A percentile compares a stretch with the other conserved stretches of the same genome.
phyloP scores from a whole-genome alignment of 148 eudicot genomes.

The Chenopodium formosanum region DNA sequence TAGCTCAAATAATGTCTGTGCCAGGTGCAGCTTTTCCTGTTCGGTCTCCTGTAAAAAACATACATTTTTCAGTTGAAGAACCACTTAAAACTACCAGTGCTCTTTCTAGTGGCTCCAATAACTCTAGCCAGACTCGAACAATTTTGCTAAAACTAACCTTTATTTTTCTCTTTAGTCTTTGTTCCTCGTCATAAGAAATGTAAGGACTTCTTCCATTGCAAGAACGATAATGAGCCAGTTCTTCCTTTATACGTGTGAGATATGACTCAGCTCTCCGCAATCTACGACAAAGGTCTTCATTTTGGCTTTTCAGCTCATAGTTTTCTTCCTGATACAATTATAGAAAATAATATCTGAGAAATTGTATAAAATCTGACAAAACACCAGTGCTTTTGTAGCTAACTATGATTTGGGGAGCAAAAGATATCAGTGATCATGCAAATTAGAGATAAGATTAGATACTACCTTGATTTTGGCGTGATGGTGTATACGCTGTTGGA shows the following conservation, averaged over 20 bases:
- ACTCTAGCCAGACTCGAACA: background rate
- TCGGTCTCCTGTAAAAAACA: slow-evolving; percentile 58
- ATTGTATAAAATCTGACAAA: background rate
- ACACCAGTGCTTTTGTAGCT: background rate
- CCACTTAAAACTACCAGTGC: background rate
- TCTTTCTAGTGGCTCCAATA: no score
- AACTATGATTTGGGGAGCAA: background rate
- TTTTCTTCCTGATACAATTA: slow-evolving; percentile 77
- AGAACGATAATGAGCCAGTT: slow-evolving; percentile 47
- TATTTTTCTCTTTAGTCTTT: slow-evolving; percentile 40
- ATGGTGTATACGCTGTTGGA: slow-evolving; percentile 93
- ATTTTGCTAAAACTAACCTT: slow-evolving; percentile 42
- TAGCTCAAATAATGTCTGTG: slow-evolving; percentile 59
- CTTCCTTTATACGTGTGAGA: slow-evolving; percentile 47
- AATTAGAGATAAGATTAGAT: background rate
- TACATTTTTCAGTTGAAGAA: background rate
- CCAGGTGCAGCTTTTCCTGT: slow-evolving; percentile 66
- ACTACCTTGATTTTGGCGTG: slow-evolving; percentile 91
- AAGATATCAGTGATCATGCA: background rate
- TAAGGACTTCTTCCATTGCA: slow-evolving; percentile 44
- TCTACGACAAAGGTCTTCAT: slow-evolving; percentile 62
- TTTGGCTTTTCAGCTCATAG: slow-evolving; percentile 58
- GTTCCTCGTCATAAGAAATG: slow-evolving; percentile 50
- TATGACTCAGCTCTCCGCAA: slow-evolving; percentile 52
- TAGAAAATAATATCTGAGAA: background rate